phyloP scores from a whole-genome alignment of 352 stramenopile genomes.

The Pythium apleroticum region DNA sequence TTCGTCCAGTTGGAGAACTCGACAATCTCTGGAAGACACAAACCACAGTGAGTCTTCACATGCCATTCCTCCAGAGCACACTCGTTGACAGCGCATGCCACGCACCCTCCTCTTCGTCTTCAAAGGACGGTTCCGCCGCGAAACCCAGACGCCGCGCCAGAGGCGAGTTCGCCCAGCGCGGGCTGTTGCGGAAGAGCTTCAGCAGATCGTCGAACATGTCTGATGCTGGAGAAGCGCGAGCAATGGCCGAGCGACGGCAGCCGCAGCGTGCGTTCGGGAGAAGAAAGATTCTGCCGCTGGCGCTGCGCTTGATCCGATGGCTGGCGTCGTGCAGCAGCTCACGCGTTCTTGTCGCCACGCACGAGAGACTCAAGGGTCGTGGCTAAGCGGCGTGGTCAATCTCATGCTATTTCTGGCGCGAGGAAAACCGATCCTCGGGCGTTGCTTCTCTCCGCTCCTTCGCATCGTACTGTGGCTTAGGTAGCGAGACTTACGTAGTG shows the following conservation, averaged over 20 bases:
- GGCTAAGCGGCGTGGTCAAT: background rate
- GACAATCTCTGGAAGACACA: constrained; percentile 21
- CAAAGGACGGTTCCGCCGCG: constrained; percentile 56
- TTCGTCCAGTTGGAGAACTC: constrained; percentile 75
- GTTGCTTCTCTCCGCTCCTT: background rate
- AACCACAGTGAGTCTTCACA: background rate
- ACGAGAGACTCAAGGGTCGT: background rate
- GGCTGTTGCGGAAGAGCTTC: constrained; percentile 82
- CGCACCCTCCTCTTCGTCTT: constrained; percentile 56
- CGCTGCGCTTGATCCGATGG: background rate
- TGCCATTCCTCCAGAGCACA: no score
- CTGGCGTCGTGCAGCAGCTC: background rate
- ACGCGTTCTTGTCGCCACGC: background rate
- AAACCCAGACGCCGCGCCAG: constrained; percentile 74
- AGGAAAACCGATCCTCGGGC: background rate
- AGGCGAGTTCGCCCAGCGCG: constrained; percentile 71
- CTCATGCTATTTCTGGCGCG: background rate
- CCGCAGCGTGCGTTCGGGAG: background rate
- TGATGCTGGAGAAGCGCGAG: background rate
- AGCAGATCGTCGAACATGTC: constrained; percentile 52
- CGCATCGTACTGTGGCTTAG: background rate
- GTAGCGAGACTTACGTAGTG: background rate
- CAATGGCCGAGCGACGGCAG: background rate
- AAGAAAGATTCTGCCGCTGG: constrained; percentile 4
- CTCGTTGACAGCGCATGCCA: background rate